Base-by-base conservation (phyloP, 768 basidiomycete species). In the Termitomyces sp. region DNA sequence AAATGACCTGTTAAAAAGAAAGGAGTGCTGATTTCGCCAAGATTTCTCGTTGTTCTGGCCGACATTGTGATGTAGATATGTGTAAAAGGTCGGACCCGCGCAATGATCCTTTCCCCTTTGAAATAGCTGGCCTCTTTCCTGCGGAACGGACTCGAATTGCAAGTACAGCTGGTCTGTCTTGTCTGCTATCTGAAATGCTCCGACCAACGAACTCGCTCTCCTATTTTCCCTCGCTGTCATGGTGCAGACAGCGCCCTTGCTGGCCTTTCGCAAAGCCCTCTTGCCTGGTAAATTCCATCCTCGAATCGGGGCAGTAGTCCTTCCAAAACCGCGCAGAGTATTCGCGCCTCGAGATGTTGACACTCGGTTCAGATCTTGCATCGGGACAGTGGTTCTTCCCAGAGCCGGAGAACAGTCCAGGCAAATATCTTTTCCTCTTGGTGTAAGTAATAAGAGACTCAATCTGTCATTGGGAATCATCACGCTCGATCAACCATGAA, bases 81-180 rank as follows among this genome's bases (percentile, higher is more conserved):
- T n/a, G n/a, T 29, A 51, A 39, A 51, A 39, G 4, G 16, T n/a
- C 10, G 16, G 26, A 39, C 26, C 22, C 2, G 9, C 8, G 26
- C 37, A 51, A 26, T 9, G 20, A 8, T 27, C 12, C n/a, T 41
- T 27, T 52, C 16, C 2, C 29, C n/a, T 31, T 18, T 37, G 31
- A 37, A 46, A 34, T 12, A 55, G 54, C 44, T 55, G 54, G 53
- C 31, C 43, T 55, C 44, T 55, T 55, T n/a, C 43, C 22, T 22
- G 29, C 47, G 22, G 3, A 37, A 39, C 31, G 13, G 20, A 32
- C 37, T 32, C 31, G 1, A 36, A 34, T 13, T 29, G 10, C 54
- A 41, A 48, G 46, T 22, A 31, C 46, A 48, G 46, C 55, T 56
- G 26, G 29, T 27, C 55, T 48, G 55, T 14, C 20, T 31, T 48